Base-by-base conservation (phyloP, 139 green algal genomes). In the Chlamydomonas sphaeroides region DNA sequence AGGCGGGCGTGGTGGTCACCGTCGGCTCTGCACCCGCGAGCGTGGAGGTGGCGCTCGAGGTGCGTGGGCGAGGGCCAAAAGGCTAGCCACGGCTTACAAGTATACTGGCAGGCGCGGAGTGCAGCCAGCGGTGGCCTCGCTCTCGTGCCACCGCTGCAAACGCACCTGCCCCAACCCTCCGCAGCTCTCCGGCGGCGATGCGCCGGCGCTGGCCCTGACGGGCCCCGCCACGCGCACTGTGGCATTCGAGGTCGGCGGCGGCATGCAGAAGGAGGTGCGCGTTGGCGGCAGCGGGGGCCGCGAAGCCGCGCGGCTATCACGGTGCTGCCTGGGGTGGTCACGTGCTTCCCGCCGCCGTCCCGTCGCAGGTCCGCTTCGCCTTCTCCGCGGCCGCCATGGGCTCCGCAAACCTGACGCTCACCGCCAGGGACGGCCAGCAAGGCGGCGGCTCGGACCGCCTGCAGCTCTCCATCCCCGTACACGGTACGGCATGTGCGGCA, bases 1-100 rank as follows among this genome's bases (percentile, higher is more conserved):
- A 87, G 51, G 91, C 87, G 3, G 90, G 91, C 28, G 86, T 91
- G 42, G 41, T 93, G 7, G 88, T 93, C 1, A 88, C 88, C 10
- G 66, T 66, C 3, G 36, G 53, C 5, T 70, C 62, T 14, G 62
- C 62, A 5, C 62, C 76, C 32, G 76, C 45, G 20, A 39, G 26
- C 8, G 65, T 70, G 6, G 65, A n/a, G 5, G 51, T 82, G 11
- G 71, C 51, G 3, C 30, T 83, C 20, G n/a, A 62, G 59, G 28
- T 80, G 57, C 0, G 32, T 30, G 14, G 11, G 35, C 45, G 14
- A 35, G 17, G 33, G 42, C 5, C 45, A 21, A 53, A 10, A 14
- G 45, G 45, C 45, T 53, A 53, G 45, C 14, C 11, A 21, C 45
- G 14, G 10, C 11, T 53, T 53, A 21, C 14, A 21, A 53, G 10